phyloP scores from a whole-genome alignment of 176 grass and related monocot species.

The Hsuehochloa calcarea region DNA sequence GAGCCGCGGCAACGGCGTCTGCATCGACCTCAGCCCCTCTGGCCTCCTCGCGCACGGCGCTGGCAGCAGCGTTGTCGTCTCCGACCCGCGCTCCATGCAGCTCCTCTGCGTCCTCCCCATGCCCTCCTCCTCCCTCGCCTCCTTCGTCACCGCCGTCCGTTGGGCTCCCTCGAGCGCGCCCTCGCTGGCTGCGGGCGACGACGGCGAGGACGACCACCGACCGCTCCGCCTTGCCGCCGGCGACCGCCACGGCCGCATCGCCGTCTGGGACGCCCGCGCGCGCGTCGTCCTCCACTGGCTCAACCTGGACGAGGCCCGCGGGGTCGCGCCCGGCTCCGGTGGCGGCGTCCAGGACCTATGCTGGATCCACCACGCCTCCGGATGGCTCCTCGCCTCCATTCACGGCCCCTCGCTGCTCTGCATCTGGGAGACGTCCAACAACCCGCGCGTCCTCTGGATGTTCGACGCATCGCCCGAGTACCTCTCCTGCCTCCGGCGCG shows the following conservation, averaged over 20 bases:
- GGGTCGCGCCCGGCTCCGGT: conserved; percentile 41
- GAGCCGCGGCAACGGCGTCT: conserved; percentile 81
- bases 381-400: conserved; percentile 78
- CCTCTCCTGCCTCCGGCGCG: conserved; percentile 81
- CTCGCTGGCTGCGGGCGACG: conserved; percentile 27
- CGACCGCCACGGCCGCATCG: conserved; percentile 87
- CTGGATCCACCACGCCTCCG: conserved; percentile 74
- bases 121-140: conserved; percentile 56
- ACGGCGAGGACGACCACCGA: conserved; percentile 47
- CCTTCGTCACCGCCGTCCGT: conserved; percentile 55
- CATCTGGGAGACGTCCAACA: conserved; percentile 68
- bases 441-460: conserved; percentile 81
- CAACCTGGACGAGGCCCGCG: conserved; percentile 55
- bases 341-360: conserved; percentile 88
- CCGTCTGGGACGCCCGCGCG: conserved; percentile 77
- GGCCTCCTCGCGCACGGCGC: conserved; percentile 91
- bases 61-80: conserved; percentile 78
- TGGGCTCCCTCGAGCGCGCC: conserved; percentile 25
- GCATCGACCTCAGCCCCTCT: conserved; percentile 75
- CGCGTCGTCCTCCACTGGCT: conserved; percentile 73
- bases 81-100: conserved; percentile 91
- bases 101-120: conserved; percentile 85
- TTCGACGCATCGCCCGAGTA: conserved; percentile 90
- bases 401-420: conserved; percentile 82
- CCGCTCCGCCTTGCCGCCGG: conserved; percentile 75